Evolutionary conservation across 169 alveolate species (phyloP).

Genomic region (Plasmodium vivax): DNA sequence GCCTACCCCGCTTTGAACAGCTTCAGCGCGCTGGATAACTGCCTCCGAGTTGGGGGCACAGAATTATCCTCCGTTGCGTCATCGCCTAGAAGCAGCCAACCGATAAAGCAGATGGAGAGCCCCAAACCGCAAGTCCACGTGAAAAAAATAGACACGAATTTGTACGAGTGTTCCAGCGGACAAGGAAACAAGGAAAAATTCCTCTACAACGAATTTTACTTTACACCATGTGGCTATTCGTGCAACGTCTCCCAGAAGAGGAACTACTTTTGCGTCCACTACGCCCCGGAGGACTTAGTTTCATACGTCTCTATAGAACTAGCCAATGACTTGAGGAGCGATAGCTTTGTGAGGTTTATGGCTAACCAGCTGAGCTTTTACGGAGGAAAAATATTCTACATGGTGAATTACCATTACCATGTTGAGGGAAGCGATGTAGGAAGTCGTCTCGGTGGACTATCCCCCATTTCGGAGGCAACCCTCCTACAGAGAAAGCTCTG

Average conservation of each 20-base stretch:
- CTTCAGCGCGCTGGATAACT: not conserved
- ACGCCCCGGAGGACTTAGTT: slow-evolving; percentile 60
- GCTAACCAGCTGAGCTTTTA: slow-evolving; percentile 56
- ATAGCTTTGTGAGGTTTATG: slow-evolving; percentile 16
- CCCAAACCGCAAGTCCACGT: not conserved
- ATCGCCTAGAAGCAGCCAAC: not conserved
- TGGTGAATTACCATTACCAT: slow-evolving; percentile 18
- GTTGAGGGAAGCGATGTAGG: not conserved
- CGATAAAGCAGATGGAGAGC: not conserved
- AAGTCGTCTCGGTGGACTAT: not conserved
- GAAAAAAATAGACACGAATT: slow-evolving; percentile 20
- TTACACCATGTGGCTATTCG: slow-evolving; percentile 66
- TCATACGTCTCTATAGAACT: slow-evolving; percentile 69
- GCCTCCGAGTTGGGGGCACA: not conserved
- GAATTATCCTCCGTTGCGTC: not conserved
- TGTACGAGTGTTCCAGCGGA: slow-evolving; percentile 24
- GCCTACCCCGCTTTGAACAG: not conserved
- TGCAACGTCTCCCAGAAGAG: slow-evolving; percentile 39
- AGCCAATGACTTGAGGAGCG: not conserved
- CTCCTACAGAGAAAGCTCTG: not conserved
- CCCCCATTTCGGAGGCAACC: not conserved
- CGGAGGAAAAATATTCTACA: slow-evolving; percentile 8
- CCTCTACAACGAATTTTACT: slow-evolving; percentile 46
- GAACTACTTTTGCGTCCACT: slow-evolving; percentile 69
- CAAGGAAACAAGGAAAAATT: slow-evolving; percentile 15